Percentiles rank a stretch among this genome's conserved stretches.
These are phyloP conservation scores for Choricystis sp. DNA, from an alignment of 139 green algal species.

Conservation along the genomic window DNA sequence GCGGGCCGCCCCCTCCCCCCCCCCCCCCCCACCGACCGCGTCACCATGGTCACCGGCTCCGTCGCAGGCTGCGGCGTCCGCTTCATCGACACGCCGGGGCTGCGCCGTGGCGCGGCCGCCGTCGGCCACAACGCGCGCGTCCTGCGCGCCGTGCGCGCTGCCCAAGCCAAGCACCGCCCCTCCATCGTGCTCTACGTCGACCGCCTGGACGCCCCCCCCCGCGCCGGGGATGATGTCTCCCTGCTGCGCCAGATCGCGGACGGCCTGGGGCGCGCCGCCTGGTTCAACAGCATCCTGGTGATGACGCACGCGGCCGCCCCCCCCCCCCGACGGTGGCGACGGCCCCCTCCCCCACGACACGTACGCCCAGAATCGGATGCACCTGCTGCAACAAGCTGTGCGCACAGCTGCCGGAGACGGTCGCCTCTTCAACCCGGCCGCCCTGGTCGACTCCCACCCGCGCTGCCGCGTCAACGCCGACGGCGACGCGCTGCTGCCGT, in stretches of 20 bases:
- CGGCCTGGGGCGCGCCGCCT: slow-evolving; percentile 44
- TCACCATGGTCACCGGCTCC: slow-evolving; percentile 7
- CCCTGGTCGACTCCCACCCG: slow-evolving; percentile 51
- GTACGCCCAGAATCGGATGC: slow-evolving; percentile 39
- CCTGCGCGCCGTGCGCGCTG: slow-evolving; percentile 31
- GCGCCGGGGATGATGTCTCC: slow-evolving; percentile 18
- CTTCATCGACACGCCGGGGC: slow-evolving; percentile 69
- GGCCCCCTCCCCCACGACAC: slow-evolving; percentile 43
- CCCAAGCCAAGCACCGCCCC: slow-evolving; percentile 32
- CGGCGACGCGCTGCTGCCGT: slow-evolving; percentile 53
- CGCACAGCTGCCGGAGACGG: slow-evolving; percentile 14
- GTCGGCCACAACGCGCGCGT: slow-evolving; percentile 31
- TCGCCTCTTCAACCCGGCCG: slow-evolving; percentile 55
- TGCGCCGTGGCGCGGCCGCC: slow-evolving; percentile 27
- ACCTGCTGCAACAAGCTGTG: slow-evolving; percentile 43
- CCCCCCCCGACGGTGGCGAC: slow-evolving; percentile 42
- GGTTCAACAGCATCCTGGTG: slow-evolving; percentile 55
- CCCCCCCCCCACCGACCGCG: neutral
- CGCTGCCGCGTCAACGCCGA: slow-evolving; percentile 31
- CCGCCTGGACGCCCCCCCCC: slow-evolving; percentile 33
- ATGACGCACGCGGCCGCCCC: slow-evolving; percentile 47
- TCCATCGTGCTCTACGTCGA: slow-evolving; percentile 66
- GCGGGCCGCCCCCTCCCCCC: neutral
- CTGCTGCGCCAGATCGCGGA: slow-evolving; percentile 44
- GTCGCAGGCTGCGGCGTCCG: slow-evolving; percentile 41